Evolutionary conservation across 2,329 filamentous ascomycete genomes (phyloP), one percentile per base, ranked within the genome.

Genomic region (Cladosporium sp.): DNA sequence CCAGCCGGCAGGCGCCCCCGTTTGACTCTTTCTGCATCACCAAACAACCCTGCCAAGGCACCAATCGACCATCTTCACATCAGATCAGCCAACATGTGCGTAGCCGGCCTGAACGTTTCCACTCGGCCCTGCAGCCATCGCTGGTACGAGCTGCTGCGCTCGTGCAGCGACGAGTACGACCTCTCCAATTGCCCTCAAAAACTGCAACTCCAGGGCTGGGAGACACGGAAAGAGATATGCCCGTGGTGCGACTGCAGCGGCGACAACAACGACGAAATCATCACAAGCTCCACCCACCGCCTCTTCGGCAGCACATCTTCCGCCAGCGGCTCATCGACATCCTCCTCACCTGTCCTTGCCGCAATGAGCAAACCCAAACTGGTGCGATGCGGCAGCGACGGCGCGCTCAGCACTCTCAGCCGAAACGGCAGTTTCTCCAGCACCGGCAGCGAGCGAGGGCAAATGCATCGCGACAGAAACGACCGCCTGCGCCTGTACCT

Each of bases 41-140:
- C 29, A 37, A 32, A 39, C 20, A 43, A n/a, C 29, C 39, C 32
- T 18, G 32, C 32, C 32, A 42, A 36, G 30, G 27, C 20, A 42
- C n/a, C 24, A 24, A 34, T 20, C 27, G n/a, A 17, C n/a, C 27
- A 18, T 37, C 18, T 24, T 2, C 22, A 37, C 43, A 41, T 39
- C 22, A 32, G n/a, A n/a, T n/a, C n/a, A n/a, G 18, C 41, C 39
- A 67, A 39, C 58, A 77, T 77, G 74, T 77, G 74, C 56, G 64
- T 76, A 61, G 73, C 73, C 55, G 72, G 75, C 55, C 68, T 77
- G 39, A 75, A 75, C 63, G 71, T 76, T 51, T 71, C 72, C 44
- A 67, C 69, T 7, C 67, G 71, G 47, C 62, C 70, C 38, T 77
- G 74, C 68, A 64, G 67, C 49, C 74, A 77, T 56, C 70, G 74